Conservation (phyloP, 108 stramenopile species). For the Cyclotella cryptica region DNA sequence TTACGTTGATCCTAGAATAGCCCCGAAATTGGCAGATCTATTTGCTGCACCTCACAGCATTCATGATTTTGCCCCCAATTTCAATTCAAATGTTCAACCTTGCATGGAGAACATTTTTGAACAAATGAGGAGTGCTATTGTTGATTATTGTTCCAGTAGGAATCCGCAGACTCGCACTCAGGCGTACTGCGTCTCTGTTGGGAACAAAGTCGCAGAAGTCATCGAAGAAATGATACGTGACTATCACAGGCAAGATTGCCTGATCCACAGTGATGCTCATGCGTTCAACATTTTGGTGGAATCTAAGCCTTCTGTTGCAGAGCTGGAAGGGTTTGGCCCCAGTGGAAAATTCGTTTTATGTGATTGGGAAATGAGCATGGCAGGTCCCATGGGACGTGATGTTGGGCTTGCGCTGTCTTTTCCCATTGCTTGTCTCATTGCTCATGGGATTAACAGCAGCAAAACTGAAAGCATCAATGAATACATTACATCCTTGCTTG, state of each 20-base stretch:
- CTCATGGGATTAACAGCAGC: constrained; percentile 37
- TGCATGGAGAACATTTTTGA: constrained; percentile 12
- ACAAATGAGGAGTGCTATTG: constrained; percentile 12
- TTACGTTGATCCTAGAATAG: constrained; percentile 51
- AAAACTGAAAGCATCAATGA: constrained; percentile 13
- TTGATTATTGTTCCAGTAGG: background rate
- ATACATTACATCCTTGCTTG: constrained; percentile 28
- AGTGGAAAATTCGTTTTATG: constrained; percentile 44
- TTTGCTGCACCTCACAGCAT: constrained; percentile 54
- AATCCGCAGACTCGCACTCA: constrained; percentile 36
- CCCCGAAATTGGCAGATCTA: constrained; percentile 52
- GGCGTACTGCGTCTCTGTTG: constrained; percentile 19
- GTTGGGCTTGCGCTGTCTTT: constrained; percentile 31
- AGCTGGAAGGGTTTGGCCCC: constrained; percentile 40
- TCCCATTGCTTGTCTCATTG: constrained; percentile 43
- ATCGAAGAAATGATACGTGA: constrained; percentile 25
- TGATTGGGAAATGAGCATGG: constrained; percentile 52
- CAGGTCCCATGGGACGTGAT: constrained; percentile 47
- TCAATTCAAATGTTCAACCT: constrained; percentile 48
- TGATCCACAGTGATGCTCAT: constrained; percentile 60
- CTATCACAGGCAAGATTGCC: constrained; percentile 35
- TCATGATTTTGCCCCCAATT: constrained; percentile 44
- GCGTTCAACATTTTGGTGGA: constrained; percentile 72
- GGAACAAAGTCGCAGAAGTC: constrained; percentile 22
- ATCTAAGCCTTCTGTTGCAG: constrained; percentile 37